These are phyloP conservation scores for Backusella tuberculispora DNA, from an alignment of 192 early-diverging fungal genomes.

Conservation along the genomic window DNA sequence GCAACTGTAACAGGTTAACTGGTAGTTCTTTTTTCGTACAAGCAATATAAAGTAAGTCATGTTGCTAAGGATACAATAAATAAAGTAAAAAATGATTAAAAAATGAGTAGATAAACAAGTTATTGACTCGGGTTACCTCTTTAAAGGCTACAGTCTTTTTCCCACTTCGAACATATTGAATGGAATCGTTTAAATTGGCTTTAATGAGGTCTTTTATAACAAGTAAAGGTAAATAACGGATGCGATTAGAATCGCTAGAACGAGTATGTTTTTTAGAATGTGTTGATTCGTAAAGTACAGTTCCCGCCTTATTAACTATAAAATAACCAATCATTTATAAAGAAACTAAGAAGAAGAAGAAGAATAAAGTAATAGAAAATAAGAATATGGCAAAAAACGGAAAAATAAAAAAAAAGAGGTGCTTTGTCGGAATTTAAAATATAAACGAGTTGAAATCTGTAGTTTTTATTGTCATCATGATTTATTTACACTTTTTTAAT, in stretches of 20 bases:
- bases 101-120: too few relatives aligned
- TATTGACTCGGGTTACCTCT: constrained; percentile 28
- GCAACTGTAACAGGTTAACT: constrained; percentile 25
- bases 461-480: background rate
- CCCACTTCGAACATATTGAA: constrained; percentile 34
- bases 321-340: constrained; percentile 32
- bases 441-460: background rate
- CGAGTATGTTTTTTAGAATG: background rate
- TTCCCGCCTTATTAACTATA: constrained; percentile 32
- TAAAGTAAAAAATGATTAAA: background rate
- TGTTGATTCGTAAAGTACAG: constrained; percentile 27
- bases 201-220: constrained; percentile 41
- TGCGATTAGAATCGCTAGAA: constrained; percentile 9
- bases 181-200: constrained; percentile 24
- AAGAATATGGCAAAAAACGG: too few relatives aligned
- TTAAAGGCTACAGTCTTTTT: constrained; percentile 34
- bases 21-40: constrained; percentile 31
- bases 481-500: background rate
- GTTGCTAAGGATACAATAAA: constrained; percentile 13
- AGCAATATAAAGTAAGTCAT: constrained; percentile 35
- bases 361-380: too few relatives aligned
- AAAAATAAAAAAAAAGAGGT: background rate
- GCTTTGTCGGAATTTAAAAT: background rate
- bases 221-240: constrained; percentile 36
- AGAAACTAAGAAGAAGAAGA: background rate